Evolutionary conservation across 2,329 filamentous ascomycete species (phyloP), one percentile per base, ranked within the genome.

Genomic region (Nothophaeocryptopus gaeumannii): DNA sequence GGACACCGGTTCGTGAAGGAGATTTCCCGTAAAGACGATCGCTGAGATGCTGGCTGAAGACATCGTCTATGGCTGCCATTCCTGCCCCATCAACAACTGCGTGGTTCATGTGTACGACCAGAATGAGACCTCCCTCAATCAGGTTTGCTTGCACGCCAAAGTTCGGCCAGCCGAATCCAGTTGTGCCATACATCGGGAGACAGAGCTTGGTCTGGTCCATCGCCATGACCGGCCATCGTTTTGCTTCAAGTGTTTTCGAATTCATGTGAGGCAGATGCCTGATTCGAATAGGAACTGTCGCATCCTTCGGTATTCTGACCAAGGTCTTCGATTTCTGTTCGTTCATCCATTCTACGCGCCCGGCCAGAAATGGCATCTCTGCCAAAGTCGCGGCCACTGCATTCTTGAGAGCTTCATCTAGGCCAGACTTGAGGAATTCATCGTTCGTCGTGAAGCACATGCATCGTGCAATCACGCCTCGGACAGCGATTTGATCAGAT

Each of bases 31-130:
- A 7, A 26, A 26, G 20, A 4, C 20, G 20, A 4, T 26, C 20
- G 20, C 20, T 26, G 20, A 26, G 34, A 31, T 56, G 53, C 20
- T 53, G 50, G 5, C 42, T 50, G 42, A 53, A 53, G 20, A 56
- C 29, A 2, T 29, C 14, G 13, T 45, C 36, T 5, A 56, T 26
- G 20, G 20, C 20, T 26, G 20, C 20, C 20, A 26, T 26, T 26
- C 20, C 20, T 7, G 20, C 20, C 10, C 53, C 53, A 40, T 56
- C 53, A 3, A 52, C 12, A 20, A 53, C 39, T 9, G 42, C 47
- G 38, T 56, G 53, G 39, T 56, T 56, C 53, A 56, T 56, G 39
- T 47, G 43, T 31, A 53, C 8, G 8, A 47, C 39, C 13, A 56
- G 33, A 12, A 56, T 38, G 9, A 56, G 15, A n/a, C 50, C 53